phyloP scores from a whole-genome alignment of 2,329 filamentous ascomycete genomes.

The Colletotrichum brevisporum region DNA sequence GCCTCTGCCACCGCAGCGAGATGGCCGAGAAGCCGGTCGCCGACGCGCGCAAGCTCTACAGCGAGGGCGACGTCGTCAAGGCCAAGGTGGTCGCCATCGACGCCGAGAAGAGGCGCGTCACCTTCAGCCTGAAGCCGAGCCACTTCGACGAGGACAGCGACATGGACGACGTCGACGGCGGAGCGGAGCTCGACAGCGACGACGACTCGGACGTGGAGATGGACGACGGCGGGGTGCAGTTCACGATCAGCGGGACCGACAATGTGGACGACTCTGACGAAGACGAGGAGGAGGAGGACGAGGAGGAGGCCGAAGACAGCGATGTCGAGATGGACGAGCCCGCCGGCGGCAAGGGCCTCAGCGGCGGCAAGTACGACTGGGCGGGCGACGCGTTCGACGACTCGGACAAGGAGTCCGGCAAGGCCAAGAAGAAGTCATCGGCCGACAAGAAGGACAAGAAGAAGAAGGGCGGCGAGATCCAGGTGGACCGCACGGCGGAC shows the following conservation, averaged over 20 bases:
- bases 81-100: constrained; percentile 89
- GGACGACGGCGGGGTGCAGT: constrained; percentile 58
- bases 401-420: constrained; percentile 64
- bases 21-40: constrained; percentile 88
- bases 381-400: constrained; percentile 78
- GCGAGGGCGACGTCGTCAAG: constrained; percentile 93
- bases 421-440: constrained; percentile 44
- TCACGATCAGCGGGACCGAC: constrained; percentile 63
- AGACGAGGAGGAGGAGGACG: constrained; percentile 56
- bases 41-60: constrained; percentile 91
- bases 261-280: constrained; percentile 50
- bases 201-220: constrained; percentile 63
- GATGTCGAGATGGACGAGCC: constrained; percentile 59
- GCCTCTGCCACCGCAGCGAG: constrained; percentile 91
- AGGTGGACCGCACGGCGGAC: constrained; percentile 92
- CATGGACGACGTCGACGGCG: constrained; percentile 62
- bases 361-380: constrained; percentile 88
- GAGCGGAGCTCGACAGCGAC: constrained; percentile 60
- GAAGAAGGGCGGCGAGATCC: constrained; percentile 81
- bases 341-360: constrained; percentile 49
- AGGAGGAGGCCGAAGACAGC: constrained; percentile 56
- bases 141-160: constrained; percentile 79
- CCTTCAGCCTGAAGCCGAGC: constrained; percentile 92
- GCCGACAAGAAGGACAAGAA: constrained; percentile 65
- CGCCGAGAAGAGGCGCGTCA: constrained; percentile 81